phyloP scores from a whole-genome alignment of 1,284 basidiomycete genomes.

The Porodaedalea pini region DNA sequence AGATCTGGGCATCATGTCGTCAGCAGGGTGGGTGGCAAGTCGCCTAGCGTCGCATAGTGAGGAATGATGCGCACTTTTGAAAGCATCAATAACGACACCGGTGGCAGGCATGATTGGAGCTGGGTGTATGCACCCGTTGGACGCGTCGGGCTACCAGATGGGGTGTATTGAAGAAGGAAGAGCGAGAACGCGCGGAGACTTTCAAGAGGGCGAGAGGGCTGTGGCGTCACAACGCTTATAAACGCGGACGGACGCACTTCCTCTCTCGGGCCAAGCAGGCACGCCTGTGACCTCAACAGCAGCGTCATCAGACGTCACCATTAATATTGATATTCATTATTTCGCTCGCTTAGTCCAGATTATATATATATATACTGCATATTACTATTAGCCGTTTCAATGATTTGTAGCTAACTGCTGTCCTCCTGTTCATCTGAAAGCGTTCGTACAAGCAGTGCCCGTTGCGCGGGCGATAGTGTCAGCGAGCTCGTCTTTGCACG shows the following conservation, averaged over 20 bases:
- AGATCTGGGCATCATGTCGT: conserved; percentile 54
- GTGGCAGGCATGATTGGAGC: conserved; percentile 36
- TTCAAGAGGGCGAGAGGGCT: not conserved
- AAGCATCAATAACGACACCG: conserved; percentile 60
- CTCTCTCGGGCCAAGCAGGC: not conserved
- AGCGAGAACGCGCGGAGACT: not conserved
- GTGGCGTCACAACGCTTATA: not conserved
- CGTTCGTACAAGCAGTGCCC: conserved; percentile 14
- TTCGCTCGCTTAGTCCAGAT: not conserved
- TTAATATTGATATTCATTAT: no score
- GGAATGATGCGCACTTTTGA: conserved; percentile 56
- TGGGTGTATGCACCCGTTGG: not conserved
- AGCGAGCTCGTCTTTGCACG: conserved; percentile 52
- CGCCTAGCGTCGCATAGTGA: conserved; percentile 9
- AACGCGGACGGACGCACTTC: no score
- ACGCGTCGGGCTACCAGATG: not conserved
- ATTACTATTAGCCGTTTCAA: not conserved
- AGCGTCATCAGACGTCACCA: not conserved
- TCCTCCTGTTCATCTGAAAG: conserved; percentile 5
- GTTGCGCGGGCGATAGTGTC: conserved; percentile 66
- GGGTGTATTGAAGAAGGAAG: not conserved
- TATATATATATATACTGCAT: not conserved
- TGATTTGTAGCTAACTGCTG: not conserved
- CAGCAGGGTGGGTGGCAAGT: conserved; percentile 16
- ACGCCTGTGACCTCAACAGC: not conserved